Conservation (phyloP, 306 rosid genomes). For the Clitoria ternatea region DNA sequence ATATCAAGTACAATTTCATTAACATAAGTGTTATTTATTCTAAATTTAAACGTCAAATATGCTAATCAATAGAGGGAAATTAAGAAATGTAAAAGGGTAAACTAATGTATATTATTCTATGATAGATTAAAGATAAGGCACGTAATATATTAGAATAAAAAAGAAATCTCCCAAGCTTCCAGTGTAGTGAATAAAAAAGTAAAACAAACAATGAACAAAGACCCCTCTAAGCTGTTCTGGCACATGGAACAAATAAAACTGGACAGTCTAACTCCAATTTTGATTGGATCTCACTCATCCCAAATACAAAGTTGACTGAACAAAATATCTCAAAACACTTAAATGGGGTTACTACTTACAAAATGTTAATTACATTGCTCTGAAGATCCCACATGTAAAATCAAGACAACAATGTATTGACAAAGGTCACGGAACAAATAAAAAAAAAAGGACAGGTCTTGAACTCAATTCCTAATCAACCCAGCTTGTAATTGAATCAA, state of each 20-base stretch:
- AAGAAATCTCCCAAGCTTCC: neutral
- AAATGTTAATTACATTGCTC: neutral
- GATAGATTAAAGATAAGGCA: neutral
- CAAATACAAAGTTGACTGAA: too few species aligned
- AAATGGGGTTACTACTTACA: neutral
- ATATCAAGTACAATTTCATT: too few species aligned
- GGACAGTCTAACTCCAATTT: neutral
- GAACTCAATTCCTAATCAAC: neutral
- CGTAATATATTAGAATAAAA: neutral
- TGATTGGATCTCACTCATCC: constrained; percentile 10
- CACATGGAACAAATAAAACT: neutral
- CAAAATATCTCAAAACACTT: neutral
- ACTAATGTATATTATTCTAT: neutral
- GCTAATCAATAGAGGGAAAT: neutral
- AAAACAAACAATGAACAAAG: neutral
- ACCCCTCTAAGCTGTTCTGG: neutral
- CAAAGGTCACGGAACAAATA: neutral
- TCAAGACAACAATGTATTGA: constrained; percentile 18
- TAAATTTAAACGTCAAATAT: neutral
- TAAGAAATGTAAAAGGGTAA: neutral
- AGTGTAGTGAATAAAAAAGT: neutral
- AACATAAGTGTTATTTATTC: too few species aligned
- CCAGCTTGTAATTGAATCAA: neutral
- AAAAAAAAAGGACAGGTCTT: neutral
- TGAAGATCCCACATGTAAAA: constrained; percentile 9